phyloP scores from a whole-genome alignment of 2,329 filamentous ascomycete species.

The Aspergillus sp. region DNA sequence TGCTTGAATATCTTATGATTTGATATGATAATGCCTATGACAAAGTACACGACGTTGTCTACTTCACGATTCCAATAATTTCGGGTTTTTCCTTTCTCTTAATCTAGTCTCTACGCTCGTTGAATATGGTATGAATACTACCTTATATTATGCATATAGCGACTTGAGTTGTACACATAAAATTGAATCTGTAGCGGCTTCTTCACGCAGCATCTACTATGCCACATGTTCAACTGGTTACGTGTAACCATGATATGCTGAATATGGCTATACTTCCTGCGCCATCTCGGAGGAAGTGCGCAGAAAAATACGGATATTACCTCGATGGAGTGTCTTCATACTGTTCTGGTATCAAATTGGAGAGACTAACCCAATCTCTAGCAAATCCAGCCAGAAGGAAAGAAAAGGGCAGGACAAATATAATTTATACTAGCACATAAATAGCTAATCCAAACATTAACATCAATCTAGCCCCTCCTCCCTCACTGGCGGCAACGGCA shows the following conservation, averaged over 20 bases:
- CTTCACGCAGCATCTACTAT: not conserved
- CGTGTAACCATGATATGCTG: not conserved
- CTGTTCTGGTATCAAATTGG: too few species aligned
- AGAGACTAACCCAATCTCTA: not conserved
- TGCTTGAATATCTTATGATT: not conserved
- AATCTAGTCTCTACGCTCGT: too few species aligned
- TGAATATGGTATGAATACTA: too few species aligned
- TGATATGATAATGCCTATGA: not conserved
- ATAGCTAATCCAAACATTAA: not conserved
- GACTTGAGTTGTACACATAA: not conserved
- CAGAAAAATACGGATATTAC: too few species aligned
- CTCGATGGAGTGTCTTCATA: too few species aligned
- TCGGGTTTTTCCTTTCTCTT: not conserved
- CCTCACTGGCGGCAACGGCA: not conserved
- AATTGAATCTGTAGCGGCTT: not conserved
- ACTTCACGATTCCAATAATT: not conserved
- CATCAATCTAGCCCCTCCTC: not conserved
- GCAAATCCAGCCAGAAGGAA: not conserved
- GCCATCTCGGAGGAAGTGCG: too few species aligned
- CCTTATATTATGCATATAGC: not conserved
- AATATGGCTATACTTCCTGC: too few species aligned
- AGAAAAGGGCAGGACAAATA: not conserved
- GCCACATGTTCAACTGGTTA: not conserved
- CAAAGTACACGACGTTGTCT: not conserved
- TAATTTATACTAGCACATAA: not conserved